A percentile compares a stretch with the other conserved stretches of the same genome.
These are phyloP conservation scores for Botrytis galanthina DNA, from an alignment of 2,329 filamentous ascomycete genomes.

Conservation along the genomic window DNA sequence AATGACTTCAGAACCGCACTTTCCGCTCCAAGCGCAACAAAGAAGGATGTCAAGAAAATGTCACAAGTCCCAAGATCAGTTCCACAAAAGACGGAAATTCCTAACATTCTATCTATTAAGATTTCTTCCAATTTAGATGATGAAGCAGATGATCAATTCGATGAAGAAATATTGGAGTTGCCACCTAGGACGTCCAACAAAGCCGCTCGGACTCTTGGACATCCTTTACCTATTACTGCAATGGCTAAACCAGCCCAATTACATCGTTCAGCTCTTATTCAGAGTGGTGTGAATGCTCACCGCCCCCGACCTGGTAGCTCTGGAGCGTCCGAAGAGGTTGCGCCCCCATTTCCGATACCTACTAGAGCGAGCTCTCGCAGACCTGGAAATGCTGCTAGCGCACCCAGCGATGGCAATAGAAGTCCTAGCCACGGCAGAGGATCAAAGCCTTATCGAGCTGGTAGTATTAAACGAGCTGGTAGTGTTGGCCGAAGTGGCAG, in stretches of 20 bases:
- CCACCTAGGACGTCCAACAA: constrained; percentile 27
- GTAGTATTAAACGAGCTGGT: constrained; percentile 61
- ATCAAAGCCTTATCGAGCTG: constrained; percentile 52
- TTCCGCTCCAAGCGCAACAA: constrained; percentile 56
- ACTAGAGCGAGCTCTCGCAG: constrained; percentile 82
- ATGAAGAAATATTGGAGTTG: constrained; percentile 29
- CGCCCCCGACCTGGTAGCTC: constrained; percentile 62
- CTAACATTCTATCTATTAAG: constrained; percentile 25
- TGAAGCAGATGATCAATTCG: constrained; percentile 26
- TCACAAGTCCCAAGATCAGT: constrained; percentile 33
- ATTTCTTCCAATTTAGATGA: not conserved
- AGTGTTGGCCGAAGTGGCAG: constrained; percentile 62
- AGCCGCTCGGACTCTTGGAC: constrained; percentile 34
- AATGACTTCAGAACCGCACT: constrained; percentile 65
- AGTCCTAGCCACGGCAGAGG: constrained; percentile 70
- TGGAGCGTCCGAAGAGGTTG: constrained; percentile 56
- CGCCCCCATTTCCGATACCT: constrained; percentile 90
- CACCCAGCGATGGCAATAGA: constrained; percentile 66
- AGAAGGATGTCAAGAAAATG: constrained; percentile 24
- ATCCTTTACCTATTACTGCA: constrained; percentile 36
- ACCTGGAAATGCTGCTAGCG: constrained; percentile 62
- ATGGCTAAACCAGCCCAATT: constrained; percentile 51
- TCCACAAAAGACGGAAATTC: constrained; percentile 33
- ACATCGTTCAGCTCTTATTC: constrained; percentile 76
- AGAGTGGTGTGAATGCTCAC: constrained; percentile 72